Evolutionary conservation across 1,139 yeast genomes (phyloP).

Genomic region (Lizanozyma gosingica): DNA sequence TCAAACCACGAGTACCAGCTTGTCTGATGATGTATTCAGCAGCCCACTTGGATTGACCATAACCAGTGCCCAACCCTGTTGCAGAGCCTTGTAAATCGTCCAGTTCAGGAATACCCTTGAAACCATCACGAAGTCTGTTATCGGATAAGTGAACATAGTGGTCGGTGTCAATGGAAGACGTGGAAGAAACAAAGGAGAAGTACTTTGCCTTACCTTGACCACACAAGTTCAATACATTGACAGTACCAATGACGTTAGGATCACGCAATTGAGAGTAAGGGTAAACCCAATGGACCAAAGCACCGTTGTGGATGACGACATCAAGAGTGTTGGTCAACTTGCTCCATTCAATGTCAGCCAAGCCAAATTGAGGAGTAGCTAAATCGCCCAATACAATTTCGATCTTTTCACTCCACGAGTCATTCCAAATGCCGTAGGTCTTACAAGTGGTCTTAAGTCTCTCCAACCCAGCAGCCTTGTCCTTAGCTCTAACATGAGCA

Average conservation of each 20-base stretch:
- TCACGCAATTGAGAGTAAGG: slow-evolving; percentile 88
- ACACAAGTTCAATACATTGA: slow-evolving; percentile 77
- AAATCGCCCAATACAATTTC: slow-evolving; percentile 80
- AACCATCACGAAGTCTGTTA: slow-evolving; percentile 52
- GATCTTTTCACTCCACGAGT: slow-evolving; percentile 46
- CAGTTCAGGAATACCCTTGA: slow-evolving; percentile 65
- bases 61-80: slow-evolving; percentile 79
- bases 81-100: slow-evolving; percentile 81
- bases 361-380: slow-evolving; percentile 63
- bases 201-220: slow-evolving; percentile 72
- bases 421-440: slow-evolving; percentile 84
- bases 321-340: slow-evolving; percentile 54
- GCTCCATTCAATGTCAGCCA: slow-evolving; percentile 49
- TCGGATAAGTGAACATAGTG: slow-evolving; percentile 75
- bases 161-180: slow-evolving; percentile 83
- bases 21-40: slow-evolving; percentile 82
- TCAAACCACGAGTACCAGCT: slow-evolving; percentile 81
- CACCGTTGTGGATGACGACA: slow-evolving; percentile 91
- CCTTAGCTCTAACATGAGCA: slow-evolving; percentile 88
- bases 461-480: slow-evolving; percentile 58
- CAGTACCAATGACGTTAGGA: slow-evolving; percentile 84
- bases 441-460: slow-evolving; percentile 70
- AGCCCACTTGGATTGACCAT: slow-evolving; percentile 97
- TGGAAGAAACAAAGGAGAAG: slow-evolving; percentile 90
- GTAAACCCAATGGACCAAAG: slow-evolving; percentile 97